A percentile compares a stretch with the other conserved stretches of the same genome.
Evolutionary conservation across 2,329 filamentous ascomycete genomes (phyloP).

Genomic region (Podosphaera fusca): DNA sequence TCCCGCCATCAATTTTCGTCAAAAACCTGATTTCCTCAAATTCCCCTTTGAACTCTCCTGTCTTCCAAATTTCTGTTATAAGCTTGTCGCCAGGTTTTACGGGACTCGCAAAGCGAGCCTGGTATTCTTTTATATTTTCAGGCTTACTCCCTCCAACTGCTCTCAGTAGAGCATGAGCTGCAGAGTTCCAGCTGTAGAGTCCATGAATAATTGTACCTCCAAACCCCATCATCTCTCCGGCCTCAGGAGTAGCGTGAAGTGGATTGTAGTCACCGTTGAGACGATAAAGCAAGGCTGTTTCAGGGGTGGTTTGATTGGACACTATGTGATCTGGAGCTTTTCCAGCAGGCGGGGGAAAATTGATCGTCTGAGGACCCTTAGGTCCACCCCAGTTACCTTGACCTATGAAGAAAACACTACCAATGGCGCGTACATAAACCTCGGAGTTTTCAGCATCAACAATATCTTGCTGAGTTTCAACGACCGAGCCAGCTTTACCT

Average conservation of each 20-base stretch:
- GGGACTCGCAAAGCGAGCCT: conserved; percentile 67
- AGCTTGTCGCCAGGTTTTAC: conserved; percentile 69
- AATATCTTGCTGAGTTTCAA: conserved; percentile 41
- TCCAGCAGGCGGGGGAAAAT: conserved; percentile 53
- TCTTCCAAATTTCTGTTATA: conserved; percentile 60
- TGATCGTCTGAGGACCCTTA: conserved; percentile 61
- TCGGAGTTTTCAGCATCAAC: conserved; percentile 38
- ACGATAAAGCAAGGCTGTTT: conserved; percentile 58
- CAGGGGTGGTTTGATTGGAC: conserved; percentile 43
- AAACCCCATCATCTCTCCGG: conserved; percentile 75
- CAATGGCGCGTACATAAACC: conserved; percentile 34
- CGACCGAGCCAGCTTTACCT: conserved; percentile 43
- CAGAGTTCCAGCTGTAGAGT: conserved; percentile 66
- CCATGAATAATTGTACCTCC: conserved; percentile 78
- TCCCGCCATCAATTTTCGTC: conserved; percentile 55
- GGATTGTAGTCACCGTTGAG: conserved; percentile 92
- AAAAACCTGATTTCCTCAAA: conserved; percentile 72
- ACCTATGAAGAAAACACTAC: conserved; percentile 42
- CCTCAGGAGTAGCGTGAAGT: conserved; percentile 67
- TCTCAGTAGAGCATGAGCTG: conserved; percentile 50
- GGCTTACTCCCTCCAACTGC: conserved; percentile 55
- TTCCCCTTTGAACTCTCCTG: conserved; percentile 39
- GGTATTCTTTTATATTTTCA: conserved; percentile 66
- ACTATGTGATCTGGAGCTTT: conserved; percentile 48
- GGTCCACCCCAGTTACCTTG: conserved; percentile 68